phyloP scores from a whole-genome alignment of 1,284 basidiomycete species.

The Leccinum fuscescens region DNA sequence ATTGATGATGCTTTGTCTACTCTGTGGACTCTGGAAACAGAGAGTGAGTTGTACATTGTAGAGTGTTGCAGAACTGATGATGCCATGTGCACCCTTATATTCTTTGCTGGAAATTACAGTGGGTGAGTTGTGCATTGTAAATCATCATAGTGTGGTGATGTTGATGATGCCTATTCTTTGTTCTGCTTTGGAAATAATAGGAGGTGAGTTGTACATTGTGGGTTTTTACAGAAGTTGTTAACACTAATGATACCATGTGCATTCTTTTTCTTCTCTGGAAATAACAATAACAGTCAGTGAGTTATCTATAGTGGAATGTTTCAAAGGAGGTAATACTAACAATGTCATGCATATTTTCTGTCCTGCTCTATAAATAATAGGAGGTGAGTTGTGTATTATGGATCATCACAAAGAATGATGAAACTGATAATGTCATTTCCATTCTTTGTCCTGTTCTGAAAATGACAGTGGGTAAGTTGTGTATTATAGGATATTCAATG shows the following conservation, averaged over 20 bases:
- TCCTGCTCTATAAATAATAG: too few species aligned
- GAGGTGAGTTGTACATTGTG: background rate
- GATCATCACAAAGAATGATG: too few species aligned
- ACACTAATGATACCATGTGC: too few species aligned
- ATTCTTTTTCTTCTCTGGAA: too few species aligned
- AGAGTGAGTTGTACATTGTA: background rate
- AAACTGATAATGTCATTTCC: too few species aligned
- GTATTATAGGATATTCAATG: fast-evolving
- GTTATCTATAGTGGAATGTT: too few species aligned
- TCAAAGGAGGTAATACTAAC: too few species aligned
- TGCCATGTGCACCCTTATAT: background rate
- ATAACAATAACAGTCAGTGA: too few species aligned
- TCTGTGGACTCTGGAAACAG: background rate
- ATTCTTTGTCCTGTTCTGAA: too few species aligned
- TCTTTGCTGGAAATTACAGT: background rate
- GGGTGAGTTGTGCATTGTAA: background rate
- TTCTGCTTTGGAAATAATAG: background rate
- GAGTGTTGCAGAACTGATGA: background rate
- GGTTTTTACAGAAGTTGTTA: background rate
- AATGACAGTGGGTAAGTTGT: too few species aligned
- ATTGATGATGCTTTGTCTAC: background rate
- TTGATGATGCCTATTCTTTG: background rate
- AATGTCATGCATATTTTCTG: too few species aligned
- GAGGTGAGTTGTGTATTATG: too few species aligned
- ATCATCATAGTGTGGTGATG: background rate